Evolutionary conservation across 2,329 filamentous ascomycete species (phyloP).

Genomic region (Chaetomium strumarium): DNA sequence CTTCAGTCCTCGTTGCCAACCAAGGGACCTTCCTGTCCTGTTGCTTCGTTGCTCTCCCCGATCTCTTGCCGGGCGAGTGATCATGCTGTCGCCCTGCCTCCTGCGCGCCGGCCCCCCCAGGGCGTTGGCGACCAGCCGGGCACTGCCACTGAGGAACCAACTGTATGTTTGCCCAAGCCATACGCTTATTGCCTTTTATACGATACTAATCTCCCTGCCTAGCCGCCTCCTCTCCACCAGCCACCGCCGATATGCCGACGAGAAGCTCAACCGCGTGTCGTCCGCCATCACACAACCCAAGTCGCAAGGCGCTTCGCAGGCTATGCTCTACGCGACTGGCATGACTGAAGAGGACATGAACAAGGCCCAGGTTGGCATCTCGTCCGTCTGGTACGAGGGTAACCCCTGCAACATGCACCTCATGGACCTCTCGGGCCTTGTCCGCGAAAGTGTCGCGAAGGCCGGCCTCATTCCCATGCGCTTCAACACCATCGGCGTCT

Average conservation of each 20-base stretch:
- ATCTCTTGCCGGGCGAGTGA: conserved; percentile 5
- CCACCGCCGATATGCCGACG: conserved; percentile 41
- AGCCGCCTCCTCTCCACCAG: conserved; percentile 50
- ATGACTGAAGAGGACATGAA: conserved; percentile 80
- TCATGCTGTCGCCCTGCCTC: conserved; percentile 25
- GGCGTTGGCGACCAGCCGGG: conserved; percentile 25
- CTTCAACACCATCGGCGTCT: conserved; percentile 98
- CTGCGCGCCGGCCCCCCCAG: conserved; percentile 24
- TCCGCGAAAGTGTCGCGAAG: conserved; percentile 55
- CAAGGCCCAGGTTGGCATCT: conserved; percentile 97
- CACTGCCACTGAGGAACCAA: conserved; percentile 22
- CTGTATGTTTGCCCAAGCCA: conserved; percentile 16
- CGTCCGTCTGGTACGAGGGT: conserved; percentile 94
- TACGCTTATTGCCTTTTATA: background rate
- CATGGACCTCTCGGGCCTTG: conserved; percentile 75
- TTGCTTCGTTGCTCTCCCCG: conserved; percentile 3
- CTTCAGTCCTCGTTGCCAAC: background rate
- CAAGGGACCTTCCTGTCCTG: conserved; percentile 15
- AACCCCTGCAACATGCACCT: conserved; percentile 99
- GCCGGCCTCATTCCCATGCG: conserved; percentile 87
- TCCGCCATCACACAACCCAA: conserved; percentile 88
- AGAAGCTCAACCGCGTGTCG: conserved; percentile 76
- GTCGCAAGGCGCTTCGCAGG: conserved; percentile 95
- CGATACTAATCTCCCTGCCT: conserved; percentile 9
- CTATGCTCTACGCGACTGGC: conserved; percentile 97